phyloP scores from a whole-genome alignment of 306 rosid species.

The Fragaria ananassa region DNA sequence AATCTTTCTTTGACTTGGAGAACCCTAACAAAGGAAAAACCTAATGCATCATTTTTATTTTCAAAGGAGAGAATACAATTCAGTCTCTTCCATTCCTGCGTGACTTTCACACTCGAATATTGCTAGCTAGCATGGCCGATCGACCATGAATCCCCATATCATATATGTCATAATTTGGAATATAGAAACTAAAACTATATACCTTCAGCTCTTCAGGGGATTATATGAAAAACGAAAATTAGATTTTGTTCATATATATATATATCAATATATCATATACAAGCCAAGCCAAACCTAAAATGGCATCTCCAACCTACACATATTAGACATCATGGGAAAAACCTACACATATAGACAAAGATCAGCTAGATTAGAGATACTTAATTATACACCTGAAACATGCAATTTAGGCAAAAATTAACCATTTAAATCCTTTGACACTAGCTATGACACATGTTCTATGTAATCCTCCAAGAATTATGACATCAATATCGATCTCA shows the following conservation, averaged over 20 bases:
- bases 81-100: conserved; percentile 20
- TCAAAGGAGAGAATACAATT: not conserved
- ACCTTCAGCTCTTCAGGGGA: not conserved
- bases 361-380: not conserved
- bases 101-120: conserved; percentile 14
- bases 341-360: no score
- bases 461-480: not conserved
- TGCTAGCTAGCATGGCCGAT: not conserved
- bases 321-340: no score
- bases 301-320: not conserved
- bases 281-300: not conserved
- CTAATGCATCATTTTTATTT: conserved; percentile 16
- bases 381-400: not conserved
- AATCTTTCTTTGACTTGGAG: conserved; percentile 81
- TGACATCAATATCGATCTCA: not conserved
- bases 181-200: not conserved
- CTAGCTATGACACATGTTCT: not conserved
- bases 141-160: not conserved
- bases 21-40: conserved; percentile 28
- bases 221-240: not conserved
- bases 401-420: not conserved
- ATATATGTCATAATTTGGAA: not conserved
- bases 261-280: not conserved
- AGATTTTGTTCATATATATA: no score
- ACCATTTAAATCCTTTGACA: not conserved